Evolutionary conservation across 2,329 filamentous ascomycete genomes (phyloP), one percentile per base, ranked within the genome.

Genomic region (Pseudodiploospora longispora): DNA sequence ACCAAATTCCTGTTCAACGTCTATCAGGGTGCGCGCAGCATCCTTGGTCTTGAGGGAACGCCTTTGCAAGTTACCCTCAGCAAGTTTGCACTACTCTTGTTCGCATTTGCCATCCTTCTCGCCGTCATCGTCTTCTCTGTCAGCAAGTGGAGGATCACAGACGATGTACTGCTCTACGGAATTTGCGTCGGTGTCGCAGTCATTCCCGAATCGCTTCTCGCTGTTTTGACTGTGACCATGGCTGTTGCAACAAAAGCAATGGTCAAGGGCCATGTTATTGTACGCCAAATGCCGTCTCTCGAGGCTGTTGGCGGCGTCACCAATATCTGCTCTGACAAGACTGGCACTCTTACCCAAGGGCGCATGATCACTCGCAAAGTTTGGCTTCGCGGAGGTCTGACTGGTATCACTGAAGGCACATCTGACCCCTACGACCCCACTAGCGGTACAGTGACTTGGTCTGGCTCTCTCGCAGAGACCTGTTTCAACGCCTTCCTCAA

Each of bases 11-110:
- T 69, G 50, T 67, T 69, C 54, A 67, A 67, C 46, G 64, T 62
- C 49, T 67, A 68, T 47, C 64, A 66, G 45, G 66, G 63, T 41
- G 47, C 61, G 43, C 71, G 74, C 38, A 73, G 74, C 51, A 71
- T 85, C 48, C 72, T 86, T 36, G 83, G 79, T 44, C 63, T 83
- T 3, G 75, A 85, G 43, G 88, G 88, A 40, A 95, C 89, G 1
- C 89, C 89, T 1, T 71, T 95, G 38, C 87, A 94, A 66, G 82
- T 84, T 52, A 91, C 87, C 58, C 74, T 95, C 41, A 87, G 85
- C 67, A 88, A 90, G 64, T 83, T 95, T 56, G 88, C 89, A 29
- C 80, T 93, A 36, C 60, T 87, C 4, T 76, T 95, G 2, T 94
- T 95, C 57, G 80, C 74, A 38, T 76, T 88, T 41, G 89, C 79